A percentile compares a stretch with the other conserved stretches of the same genome.
Evolutionary conservation across 2,329 filamentous ascomycete species (phyloP).

Genomic region (Cordyceps farinosa): DNA sequence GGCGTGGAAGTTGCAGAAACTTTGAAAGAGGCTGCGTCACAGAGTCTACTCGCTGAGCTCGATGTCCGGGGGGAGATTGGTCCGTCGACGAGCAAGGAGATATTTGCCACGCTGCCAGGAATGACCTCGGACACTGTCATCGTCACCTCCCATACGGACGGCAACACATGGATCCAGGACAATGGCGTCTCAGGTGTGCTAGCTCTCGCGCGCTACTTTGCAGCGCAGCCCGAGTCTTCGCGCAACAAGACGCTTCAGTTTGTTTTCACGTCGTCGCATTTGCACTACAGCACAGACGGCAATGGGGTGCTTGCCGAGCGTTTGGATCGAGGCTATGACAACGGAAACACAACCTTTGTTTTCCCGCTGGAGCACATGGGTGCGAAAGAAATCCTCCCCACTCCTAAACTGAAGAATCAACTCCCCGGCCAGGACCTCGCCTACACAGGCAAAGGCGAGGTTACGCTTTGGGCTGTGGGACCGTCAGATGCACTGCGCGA

Average conservation of each 20-base stretch:
- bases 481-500: background rate
- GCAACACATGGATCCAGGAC: conserved; percentile 10
- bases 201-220: conserved; percentile 5
- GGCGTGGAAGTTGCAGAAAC: background rate
- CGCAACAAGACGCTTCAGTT: conserved; percentile 8
- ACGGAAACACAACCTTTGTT: background rate
- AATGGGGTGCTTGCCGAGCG: background rate
- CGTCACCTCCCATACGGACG: conserved; percentile 2
- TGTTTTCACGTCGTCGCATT: conserved; percentile 4
- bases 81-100: background rate
- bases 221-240: background rate
- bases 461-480: background rate
- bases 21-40: background rate
- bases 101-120: background rate
- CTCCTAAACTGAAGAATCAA: background rate
- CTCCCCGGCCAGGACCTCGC: background rate
- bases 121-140: background rate
- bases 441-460: background rate
- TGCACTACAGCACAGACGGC: conserved; percentile 6
- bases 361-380: conserved; percentile 1
- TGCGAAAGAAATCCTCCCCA: background rate
- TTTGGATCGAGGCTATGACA: background rate
- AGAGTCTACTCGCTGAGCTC: background rate
- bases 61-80: background rate
- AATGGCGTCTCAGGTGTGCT: conserved; percentile 7